Evolutionary conservation across 2,329 filamentous ascomycete species (phyloP), one percentile per base, ranked within the genome.

Genomic region (Leptographium radiaticola): DNA sequence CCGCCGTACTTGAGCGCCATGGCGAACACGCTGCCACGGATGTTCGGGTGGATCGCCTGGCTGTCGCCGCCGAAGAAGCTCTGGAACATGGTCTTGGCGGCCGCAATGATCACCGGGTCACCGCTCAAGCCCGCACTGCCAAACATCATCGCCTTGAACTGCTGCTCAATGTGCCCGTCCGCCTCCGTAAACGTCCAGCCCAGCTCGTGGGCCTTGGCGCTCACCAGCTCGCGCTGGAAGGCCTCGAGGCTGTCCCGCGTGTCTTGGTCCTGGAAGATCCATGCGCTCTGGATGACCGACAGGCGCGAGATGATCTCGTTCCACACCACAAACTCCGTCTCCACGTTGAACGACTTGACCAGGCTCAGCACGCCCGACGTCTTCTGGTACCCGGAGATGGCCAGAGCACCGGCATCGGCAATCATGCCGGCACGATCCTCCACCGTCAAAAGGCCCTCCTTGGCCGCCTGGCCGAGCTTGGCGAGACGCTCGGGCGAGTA

Each of bases 381-480:
- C 75, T 88, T 94, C 68, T 95, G 88, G 68, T 95, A 95, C 36
- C 91, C 91, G 49, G 90, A 93, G 39, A 87, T 80, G 52, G 91
- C 88, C 61, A 97, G 76, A 34, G 91, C 89, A 61, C 89, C 89
- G 5, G 91, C 89, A 68, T 97, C 91, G 36, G 88, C 86, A 66
- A 95, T 88, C 86, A 97, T 94, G 64, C 91, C 91, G 49, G 91
- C 88, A 56, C 91, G 83, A 66, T 97, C 91, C 70, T 96, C 89
- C 8, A 95, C 89, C 12, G 81, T 84, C 53, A 97, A 73, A 11
- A 90, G 76, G 6, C 87, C 87, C 48, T 83, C 71, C 69, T 87
- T 93, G 48, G 89, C 91, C 53, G 90, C 88, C 64, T 89, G 73
- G 31, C 91, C 91, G 40, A 97, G 83, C 74, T 95, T 95, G 61